Evolutionary conservation across 768 basidiomycete genomes (phyloP).

Genomic region (Filobasidium wieringae): DNA sequence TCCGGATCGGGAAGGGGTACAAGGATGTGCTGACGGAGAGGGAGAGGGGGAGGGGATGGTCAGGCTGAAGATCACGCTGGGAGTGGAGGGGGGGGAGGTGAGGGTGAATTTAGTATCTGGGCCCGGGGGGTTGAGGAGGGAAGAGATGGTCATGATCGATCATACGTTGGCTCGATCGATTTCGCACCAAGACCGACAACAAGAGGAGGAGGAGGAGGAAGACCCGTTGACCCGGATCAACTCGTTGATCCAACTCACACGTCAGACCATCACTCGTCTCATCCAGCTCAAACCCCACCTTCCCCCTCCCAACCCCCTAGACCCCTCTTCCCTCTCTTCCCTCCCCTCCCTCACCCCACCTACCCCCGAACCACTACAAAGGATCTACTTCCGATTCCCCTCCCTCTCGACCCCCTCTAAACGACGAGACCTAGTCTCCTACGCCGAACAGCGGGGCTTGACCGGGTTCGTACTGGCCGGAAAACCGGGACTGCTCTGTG

Average conservation of each 20-base stretch:
- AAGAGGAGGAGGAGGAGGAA: background rate
- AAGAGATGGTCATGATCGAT: background rate
- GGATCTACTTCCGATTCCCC: slow-evolving; percentile 41
- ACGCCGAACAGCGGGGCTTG: slow-evolving; percentile 30
- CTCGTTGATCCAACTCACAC: background rate
- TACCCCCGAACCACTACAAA: slow-evolving; percentile 17
- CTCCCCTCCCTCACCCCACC: background rate
- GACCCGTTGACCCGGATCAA: background rate
- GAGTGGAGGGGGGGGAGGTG: too few relatives aligned
- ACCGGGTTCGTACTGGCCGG: slow-evolving; percentile 47
- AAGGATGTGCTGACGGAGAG: too few relatives aligned
- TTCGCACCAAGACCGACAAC: background rate
- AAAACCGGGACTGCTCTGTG: slow-evolving; percentile 40
- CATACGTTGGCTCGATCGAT: too few relatives aligned
- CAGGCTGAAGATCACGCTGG: too few relatives aligned
- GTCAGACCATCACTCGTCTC: background rate
- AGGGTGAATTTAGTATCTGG: background rate
- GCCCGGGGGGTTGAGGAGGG: background rate
- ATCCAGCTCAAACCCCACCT: background rate
- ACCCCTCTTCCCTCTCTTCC: too few relatives aligned
- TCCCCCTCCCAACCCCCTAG: background rate
- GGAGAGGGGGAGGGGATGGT: background rate
- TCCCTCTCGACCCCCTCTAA: slow-evolving; percentile 37
- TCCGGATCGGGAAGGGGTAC: background rate
- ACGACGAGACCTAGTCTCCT: slow-evolving; percentile 38